Percentiles rank a stretch among this genome's conserved stretches.
phyloP scores from a whole-genome alignment of 352 stramenopile genomes.

The Globisporangium heterothallicum region DNA sequence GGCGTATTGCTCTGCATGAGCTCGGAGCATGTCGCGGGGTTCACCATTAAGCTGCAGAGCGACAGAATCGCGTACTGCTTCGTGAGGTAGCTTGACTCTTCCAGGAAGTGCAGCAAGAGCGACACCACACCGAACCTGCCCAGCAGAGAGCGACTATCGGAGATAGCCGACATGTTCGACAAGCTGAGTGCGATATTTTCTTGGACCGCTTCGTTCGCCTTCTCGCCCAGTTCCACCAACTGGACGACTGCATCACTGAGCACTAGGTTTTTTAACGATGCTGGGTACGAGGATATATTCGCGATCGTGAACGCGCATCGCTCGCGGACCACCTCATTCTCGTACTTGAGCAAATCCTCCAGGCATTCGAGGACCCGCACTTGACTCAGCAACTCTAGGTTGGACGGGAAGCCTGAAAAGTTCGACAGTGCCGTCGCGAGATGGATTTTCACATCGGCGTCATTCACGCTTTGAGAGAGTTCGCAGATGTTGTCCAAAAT shows the following conservation, averaged over 20 bases:
- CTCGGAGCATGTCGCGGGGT: slow-evolving; percentile 45
- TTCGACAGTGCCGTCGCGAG: slow-evolving; percentile 75
- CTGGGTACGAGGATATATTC: slow-evolving; percentile 63
- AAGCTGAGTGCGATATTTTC: slow-evolving; percentile 74
- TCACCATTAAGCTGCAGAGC: slow-evolving; percentile 62
- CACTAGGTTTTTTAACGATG: slow-evolving; percentile 61
- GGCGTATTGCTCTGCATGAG: slow-evolving; percentile 69
- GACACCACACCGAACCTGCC: slow-evolving; percentile 59
- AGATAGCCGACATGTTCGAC: slow-evolving; percentile 63
- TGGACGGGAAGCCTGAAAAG: slow-evolving; percentile 63
- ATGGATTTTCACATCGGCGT: slow-evolving; percentile 45
- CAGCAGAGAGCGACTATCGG: slow-evolving; percentile 53
- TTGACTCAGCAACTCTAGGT: slow-evolving; percentile 64
- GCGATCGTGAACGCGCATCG: slow-evolving; percentile 68
- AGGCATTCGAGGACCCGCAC: slow-evolving; percentile 66
- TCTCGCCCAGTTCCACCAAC: slow-evolving; percentile 54
- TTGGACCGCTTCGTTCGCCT: slow-evolving; percentile 43
- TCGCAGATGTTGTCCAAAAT: slow-evolving; percentile 76
- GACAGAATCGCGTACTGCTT: slow-evolving; percentile 69
- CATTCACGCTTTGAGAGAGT: slow-evolving; percentile 33
- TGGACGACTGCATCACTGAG: slow-evolving; percentile 59
- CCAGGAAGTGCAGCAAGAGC: slow-evolving; percentile 64
- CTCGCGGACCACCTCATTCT: slow-evolving; percentile 60
- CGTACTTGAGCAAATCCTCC: slow-evolving; percentile 66
- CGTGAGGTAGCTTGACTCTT: slow-evolving; percentile 39